Conservation (phyloP, 1,139 yeast species). For the Meyerozyma elateridarum region DNA sequence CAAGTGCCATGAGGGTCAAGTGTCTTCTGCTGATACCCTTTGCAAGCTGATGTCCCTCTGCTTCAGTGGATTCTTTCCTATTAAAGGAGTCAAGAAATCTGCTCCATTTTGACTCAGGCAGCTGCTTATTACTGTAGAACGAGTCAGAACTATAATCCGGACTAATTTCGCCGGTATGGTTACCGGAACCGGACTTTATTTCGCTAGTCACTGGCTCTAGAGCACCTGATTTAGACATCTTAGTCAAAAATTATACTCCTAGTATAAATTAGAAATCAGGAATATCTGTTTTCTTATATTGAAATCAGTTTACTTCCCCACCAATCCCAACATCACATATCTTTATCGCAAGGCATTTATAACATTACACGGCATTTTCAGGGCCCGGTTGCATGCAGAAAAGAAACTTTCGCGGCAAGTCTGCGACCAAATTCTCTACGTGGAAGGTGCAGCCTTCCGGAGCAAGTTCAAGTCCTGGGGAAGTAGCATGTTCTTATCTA, state of each 20-base stretch:
- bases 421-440: too few relatives aligned
- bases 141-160: conserved; percentile 2
- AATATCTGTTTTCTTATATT: too few relatives aligned
- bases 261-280: too few relatives aligned
- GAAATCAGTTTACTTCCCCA: conserved; percentile 1
- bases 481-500: too few relatives aligned
- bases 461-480: too few relatives aligned
- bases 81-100: conserved; percentile 29
- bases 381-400: not conserved
- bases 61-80: conserved; percentile 18
- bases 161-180: not conserved
- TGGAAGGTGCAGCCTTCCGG: too few relatives aligned
- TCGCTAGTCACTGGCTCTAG: conserved; percentile 2
- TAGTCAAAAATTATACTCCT: not conserved
- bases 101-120: conserved; percentile 13
- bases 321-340: conserved; percentile 1
- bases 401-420: too few relatives aligned
- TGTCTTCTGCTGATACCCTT: conserved; percentile 34
- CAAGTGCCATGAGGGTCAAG: conserved; percentile 33
- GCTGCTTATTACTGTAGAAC: conserved; percentile 1
- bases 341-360: conserved; percentile 4
- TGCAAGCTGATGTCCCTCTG: conserved; percentile 24
- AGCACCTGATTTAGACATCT: not conserved
- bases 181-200: not conserved
- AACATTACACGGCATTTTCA: conserved; percentile 2